A percentile compares a stretch with the other conserved stretches of the same genome.
These are phyloP conservation scores for Neospora caninum DNA, from an alignment of 169 alveolate genomes.

Conservation along the genomic window DNA sequence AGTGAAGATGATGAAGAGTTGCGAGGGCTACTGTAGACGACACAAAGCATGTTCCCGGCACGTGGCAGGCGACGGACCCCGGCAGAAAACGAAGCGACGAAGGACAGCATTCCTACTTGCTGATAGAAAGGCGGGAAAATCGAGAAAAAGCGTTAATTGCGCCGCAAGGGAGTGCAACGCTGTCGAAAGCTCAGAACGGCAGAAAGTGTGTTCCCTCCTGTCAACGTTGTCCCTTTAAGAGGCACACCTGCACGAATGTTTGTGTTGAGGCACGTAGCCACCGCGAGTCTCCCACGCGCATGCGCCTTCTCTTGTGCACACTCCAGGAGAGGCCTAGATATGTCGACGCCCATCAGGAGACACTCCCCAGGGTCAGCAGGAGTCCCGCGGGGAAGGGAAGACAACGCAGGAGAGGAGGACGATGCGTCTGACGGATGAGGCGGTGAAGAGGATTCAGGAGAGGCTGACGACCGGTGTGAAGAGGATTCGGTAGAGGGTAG, in stretches of 20 bases:
- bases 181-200: too few relatives aligned
- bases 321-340: conserved; percentile 9
- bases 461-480: conserved; percentile 71
- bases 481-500: background rate
- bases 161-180: too few relatives aligned
- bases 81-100: too few relatives aligned
- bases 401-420: conserved; percentile 34
- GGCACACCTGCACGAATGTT: background rate
- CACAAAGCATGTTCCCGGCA: too few relatives aligned
- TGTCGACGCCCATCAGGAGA: background rate
- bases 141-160: too few relatives aligned
- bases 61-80: too few relatives aligned
- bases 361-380: conserved; percentile 11
- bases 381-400: background rate
- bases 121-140: too few relatives aligned
- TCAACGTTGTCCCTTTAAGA: too few relatives aligned
- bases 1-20: background rate
- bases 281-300: background rate
- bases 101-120: too few relatives aligned
- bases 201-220: too few relatives aligned
- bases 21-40: too few relatives aligned
- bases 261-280: conserved; percentile 1
- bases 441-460: conserved; percentile 33
- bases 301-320: background rate
- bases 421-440: conserved; percentile 9